A percentile compares a stretch with the other conserved stretches of the same genome.
These are phyloP conservation scores for Termitomyces sp. DNA, from an alignment of 768 basidiomycete genomes.

Conservation along the genomic window DNA sequence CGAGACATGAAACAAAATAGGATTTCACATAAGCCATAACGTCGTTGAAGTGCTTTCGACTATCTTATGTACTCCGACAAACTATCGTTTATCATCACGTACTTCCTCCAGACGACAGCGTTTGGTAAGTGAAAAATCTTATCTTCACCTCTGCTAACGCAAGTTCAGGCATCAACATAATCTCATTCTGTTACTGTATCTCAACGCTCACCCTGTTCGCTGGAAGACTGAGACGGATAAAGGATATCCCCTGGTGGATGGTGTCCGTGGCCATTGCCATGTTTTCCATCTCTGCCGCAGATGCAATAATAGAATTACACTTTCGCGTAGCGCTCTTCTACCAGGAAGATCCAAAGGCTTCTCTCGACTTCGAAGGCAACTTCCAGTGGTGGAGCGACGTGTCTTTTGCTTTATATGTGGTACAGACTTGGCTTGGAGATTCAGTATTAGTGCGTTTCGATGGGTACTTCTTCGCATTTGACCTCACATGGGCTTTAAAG, in stretches of 20 bases:
- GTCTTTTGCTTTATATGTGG: slow-evolving; percentile 2
- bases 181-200: slow-evolving; percentile 8
- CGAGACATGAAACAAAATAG: background rate
- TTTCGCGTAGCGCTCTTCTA: slow-evolving; percentile 1
- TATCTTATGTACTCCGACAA: background rate
- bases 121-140: slow-evolving; percentile 1
- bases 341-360: background rate
- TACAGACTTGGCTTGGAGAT: slow-evolving; percentile 9
- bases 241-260: slow-evolving; percentile 1
- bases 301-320: slow-evolving; percentile 2
- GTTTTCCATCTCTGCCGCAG: slow-evolving; percentile 6
- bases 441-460: slow-evolving; percentile 4
- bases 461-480: background rate
- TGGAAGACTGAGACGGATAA: background rate
- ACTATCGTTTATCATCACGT: background rate
- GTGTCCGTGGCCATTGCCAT: slow-evolving; percentile 2
- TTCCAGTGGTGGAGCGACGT: slow-evolving; percentile 9
- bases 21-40: background rate
- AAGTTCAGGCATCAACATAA: slow-evolving; percentile 8
- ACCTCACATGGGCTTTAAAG: background rate
- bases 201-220: background rate
- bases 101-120: slow-evolving; percentile 5
- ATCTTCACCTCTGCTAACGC: background rate
- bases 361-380: background rate
- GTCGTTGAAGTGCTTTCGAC: background rate